Evolutionary conservation across 805 yeast species (phyloP), one percentile per base, ranked within the genome.

Genomic region (Yamadazyma olivae): DNA sequence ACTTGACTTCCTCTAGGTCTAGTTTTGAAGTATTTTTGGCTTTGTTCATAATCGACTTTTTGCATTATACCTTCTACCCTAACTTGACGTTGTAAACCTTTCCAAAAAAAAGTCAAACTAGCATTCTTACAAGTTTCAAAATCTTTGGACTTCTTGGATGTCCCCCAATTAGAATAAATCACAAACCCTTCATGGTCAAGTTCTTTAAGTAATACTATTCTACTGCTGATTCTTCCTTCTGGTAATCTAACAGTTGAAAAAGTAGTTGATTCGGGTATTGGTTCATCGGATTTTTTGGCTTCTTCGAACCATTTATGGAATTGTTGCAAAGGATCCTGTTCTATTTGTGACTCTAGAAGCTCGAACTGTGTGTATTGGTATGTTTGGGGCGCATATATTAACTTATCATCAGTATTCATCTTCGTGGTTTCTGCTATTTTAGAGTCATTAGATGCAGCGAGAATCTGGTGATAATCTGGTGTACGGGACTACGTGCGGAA

Each of bases 1-100:
- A 93, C 79, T 54, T 84, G 81, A 20, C 95, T 84, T 5, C 95
- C 97, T 40, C 95, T 71, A 25, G 99, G 99, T 54, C 99, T 75
- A 0, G 95, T 83, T 34, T 76, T 73, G 61, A 78, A 93, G 61
- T 93, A 93, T 32, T 81, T 70, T 48, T 82, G 79, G 5, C 87
- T 76, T 20, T 83, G 86, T 49, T 84, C 90, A 39, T 80, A 69
- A 18, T 78, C 68, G 28, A 90, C 84, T 43, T 71, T 75, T 58
- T 85, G 95, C 48, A 86, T 79, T 7, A 65, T 46, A 21, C 99
- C 99, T 59, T 93, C 98, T 6, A 93, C 81, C 43, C 99, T 75
- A 4, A 93, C 95, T 61, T 89, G 97, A 47, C 97, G 79, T 65
- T 93, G 96, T 26, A 83, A 58, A 45, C 79, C 80, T 39, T 84